Conservation (phyloP, 441 rosid genomes). For the Jatropha multifida region DNA sequence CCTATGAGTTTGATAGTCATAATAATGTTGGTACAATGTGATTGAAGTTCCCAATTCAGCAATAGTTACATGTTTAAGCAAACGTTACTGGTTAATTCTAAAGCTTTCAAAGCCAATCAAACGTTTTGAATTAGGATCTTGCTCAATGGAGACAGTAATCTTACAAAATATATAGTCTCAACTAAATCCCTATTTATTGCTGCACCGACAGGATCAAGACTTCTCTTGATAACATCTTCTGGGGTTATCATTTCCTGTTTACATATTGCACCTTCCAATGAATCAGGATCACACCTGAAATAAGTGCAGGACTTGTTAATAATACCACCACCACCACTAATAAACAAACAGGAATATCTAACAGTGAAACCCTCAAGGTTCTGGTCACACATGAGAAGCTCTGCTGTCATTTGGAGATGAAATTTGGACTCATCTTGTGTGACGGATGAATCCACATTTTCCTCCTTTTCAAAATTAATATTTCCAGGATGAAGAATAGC, state of each 20-base stretch:
- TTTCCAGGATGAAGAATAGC: slow-evolving; percentile 96
- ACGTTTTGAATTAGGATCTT: slow-evolving; percentile 51
- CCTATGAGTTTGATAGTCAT: too few relatives aligned
- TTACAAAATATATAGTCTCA: slow-evolving; percentile 73
- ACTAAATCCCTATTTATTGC: slow-evolving; percentile 86
- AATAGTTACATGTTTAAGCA: not conserved
- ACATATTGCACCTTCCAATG: slow-evolving; percentile 75
- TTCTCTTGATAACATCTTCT: slow-evolving; percentile 81
- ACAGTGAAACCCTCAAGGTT: slow-evolving; percentile 24
- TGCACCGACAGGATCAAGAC: slow-evolving; percentile 79
- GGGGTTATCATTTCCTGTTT: slow-evolving; percentile 84
- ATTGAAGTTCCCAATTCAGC: too few relatives aligned
- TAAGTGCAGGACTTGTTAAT: slow-evolving; percentile 15
- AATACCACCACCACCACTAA: not conserved
- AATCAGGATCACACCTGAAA: slow-evolving; percentile 71
- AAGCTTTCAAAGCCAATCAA: slow-evolving; percentile 95
- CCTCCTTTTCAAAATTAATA: slow-evolving; percentile 65
- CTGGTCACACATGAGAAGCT: slow-evolving; percentile 64
- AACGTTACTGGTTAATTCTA: slow-evolving; percentile 65
- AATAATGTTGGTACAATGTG: too few relatives aligned
- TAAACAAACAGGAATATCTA: slow-evolving; percentile 19
- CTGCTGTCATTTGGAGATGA: slow-evolving; percentile 80
- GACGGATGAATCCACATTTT: slow-evolving; percentile 50
- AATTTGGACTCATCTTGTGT: slow-evolving; percentile 64
- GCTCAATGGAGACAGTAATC: slow-evolving; percentile 44